A percentile compares a stretch with the other conserved stretches of the same genome.
These are phyloP conservation scores for Bocquillonia castaneifolia DNA, from an alignment of 441 rosid genomes.

Conservation along the genomic window DNA sequence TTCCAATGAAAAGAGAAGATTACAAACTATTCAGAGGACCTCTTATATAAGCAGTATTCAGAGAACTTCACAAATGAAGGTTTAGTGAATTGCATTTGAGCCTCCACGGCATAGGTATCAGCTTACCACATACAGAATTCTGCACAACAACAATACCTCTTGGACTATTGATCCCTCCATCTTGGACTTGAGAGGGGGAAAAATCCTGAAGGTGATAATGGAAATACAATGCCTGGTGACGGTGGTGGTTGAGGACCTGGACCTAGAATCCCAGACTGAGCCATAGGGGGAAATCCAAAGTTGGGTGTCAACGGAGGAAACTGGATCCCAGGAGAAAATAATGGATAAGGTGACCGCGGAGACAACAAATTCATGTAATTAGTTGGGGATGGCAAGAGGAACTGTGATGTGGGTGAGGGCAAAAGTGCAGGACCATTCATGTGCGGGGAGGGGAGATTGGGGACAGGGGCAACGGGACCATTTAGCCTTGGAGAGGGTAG, in stretches of 20 bases:
- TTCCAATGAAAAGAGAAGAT: neutral
- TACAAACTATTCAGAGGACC: slow-evolving; percentile 23
- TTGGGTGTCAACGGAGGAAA: slow-evolving; percentile 56
- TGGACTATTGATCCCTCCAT: slow-evolving; percentile 60
- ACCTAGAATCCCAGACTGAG: slow-evolving; percentile 64
- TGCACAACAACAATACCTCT: slow-evolving; percentile 21
- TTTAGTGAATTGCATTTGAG: slow-evolving; percentile 17
- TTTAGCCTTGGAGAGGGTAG: slow-evolving; percentile 38
- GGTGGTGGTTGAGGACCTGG: slow-evolving; percentile 72
- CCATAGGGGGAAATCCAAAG: slow-evolving; percentile 57
- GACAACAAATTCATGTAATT: slow-evolving; percentile 47
- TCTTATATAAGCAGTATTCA: slow-evolving; percentile 31
- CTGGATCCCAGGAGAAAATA: slow-evolving; percentile 59
- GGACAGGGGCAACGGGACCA: slow-evolving; percentile 41
- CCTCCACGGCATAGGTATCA: slow-evolving; percentile 19
- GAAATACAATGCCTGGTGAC: slow-evolving; percentile 54
- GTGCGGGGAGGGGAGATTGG: slow-evolving; percentile 40
- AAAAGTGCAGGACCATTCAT: slow-evolving; percentile 49
- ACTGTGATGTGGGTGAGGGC: slow-evolving; percentile 73
- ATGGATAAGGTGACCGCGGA: slow-evolving; percentile 51
- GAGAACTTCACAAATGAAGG: slow-evolving; percentile 24
- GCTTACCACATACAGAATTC: slow-evolving; percentile 26
- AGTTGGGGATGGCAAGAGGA: slow-evolving; percentile 52
- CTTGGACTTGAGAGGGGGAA: slow-evolving; percentile 73
- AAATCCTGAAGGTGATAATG: slow-evolving; percentile 58